Evolutionary conservation across 345 rosid species (phyloP).

Genomic region (Hevea brasiliensis): DNA sequence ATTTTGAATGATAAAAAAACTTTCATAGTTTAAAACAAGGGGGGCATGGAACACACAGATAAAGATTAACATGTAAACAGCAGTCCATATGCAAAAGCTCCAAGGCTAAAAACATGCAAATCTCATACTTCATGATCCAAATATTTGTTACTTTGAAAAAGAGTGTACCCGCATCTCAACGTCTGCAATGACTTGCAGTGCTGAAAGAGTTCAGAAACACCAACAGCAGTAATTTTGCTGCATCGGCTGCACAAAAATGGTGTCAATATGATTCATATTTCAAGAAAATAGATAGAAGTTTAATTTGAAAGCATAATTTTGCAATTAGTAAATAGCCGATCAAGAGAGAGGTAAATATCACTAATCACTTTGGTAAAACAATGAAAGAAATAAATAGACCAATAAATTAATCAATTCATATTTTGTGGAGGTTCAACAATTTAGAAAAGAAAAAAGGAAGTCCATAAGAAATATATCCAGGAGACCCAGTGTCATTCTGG

Average conservation of each 20-base stretch:
- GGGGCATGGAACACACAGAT: background rate
- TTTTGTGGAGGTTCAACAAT: background rate
- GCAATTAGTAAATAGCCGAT: background rate
- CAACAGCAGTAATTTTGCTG: conserved; percentile 51
- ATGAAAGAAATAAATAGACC: background rate
- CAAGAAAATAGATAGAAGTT: background rate
- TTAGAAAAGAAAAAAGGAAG: background rate
- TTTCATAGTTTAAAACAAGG: background rate
- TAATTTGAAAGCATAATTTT: background rate
- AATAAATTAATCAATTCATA: too few relatives aligned
- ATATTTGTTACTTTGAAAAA: conserved; percentile 3
- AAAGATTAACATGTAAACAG: background rate
- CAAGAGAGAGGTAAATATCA: background rate
- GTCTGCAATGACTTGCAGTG: conserved; percentile 69
- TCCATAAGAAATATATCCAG: background rate
- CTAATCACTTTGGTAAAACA: background rate
- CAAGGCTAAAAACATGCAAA: background rate
- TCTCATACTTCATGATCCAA: background rate
- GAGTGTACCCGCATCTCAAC: conserved; percentile 77
- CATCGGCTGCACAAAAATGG: conserved; percentile 59
- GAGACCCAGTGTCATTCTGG: background rate
- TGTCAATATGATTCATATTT: background rate
- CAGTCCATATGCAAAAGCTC: background rate
- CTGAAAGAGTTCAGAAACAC: conserved; percentile 64
- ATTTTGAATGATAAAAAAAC: background rate